Base-by-base conservation (phyloP, 2,329 filamentous ascomycete genomes). In the Sarocladium brachiariae region DNA sequence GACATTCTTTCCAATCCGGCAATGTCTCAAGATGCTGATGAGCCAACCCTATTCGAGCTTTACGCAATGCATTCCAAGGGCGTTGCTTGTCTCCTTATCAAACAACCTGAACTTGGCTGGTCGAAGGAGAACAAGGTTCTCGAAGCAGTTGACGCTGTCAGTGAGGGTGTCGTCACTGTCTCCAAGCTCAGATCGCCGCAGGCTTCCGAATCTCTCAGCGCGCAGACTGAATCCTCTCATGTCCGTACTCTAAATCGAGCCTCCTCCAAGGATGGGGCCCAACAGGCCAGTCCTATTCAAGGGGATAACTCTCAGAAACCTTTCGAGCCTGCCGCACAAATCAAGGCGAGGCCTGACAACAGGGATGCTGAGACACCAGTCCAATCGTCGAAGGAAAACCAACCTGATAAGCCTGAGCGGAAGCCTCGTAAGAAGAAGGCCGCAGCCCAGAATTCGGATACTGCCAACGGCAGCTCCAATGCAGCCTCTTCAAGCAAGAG, bases 51-150 rank as follows among this genome's bases (percentile, higher is more conserved):
- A 13, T 97, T 99, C 61, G 93, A 99, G 71, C 77, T 99, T 9
- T 99, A 99, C 65, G 87, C 89, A 27, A 95, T 96, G 86, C 92
- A 99, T 67, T 96, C 93, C 10, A 95, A 90, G 70, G 93, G 93
- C 54, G 90, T 97, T n/a, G 91, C 91, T 16, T 92, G 88, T 60
- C 66, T 97, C 50, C 84, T 83, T 56, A 83, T 99, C 65, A 92
- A 87, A 65, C 89, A 92, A 64, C 81, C 84, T 49, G 92, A 97
- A 67, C 75, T 99, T 46, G 93, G 95, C 25, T 97, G 91, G 91
- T 86, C 85, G 58, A 81, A 83, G 58, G 89, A 96, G 55, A 92
- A 90, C 69, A 95, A 95, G 73, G 87, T 95, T 50, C 74, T 96
- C 34, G 74, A 84, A 50, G 78, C 86, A 0, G 80, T 93, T 34